These are phyloP conservation scores for Serendipita sp. DNA, from an alignment of 768 basidiomycete species.

Conservation along the genomic window DNA sequence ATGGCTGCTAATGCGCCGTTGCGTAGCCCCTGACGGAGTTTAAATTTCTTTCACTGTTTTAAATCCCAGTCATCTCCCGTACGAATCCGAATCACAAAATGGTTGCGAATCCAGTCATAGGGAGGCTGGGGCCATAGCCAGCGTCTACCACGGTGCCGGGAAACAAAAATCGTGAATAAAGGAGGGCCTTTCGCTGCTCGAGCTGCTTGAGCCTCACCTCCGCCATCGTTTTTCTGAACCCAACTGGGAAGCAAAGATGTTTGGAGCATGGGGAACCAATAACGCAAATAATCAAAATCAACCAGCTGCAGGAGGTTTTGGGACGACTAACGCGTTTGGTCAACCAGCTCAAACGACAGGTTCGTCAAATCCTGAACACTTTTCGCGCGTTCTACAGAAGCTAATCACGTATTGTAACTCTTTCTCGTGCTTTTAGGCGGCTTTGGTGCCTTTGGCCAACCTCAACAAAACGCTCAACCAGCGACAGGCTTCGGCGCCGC, in stretches of 20 bases:
- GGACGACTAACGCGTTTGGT: constrained; percentile 53
- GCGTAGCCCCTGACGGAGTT: no score
- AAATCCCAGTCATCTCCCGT: neutral
- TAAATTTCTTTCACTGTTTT: no score
- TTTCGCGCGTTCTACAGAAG: constrained; percentile 4
- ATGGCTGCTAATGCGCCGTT: no score
- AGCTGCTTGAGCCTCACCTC: neutral
- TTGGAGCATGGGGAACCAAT: constrained; percentile 1
- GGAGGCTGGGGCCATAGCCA: neutral
- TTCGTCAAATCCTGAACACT: neutral
- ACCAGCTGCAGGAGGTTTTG: constrained; percentile 26
- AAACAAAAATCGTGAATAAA: neutral
- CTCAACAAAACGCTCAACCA: constrained; percentile 13
- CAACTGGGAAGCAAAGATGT: neutral
- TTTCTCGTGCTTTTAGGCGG: constrained; percentile 11
- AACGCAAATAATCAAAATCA: neutral
- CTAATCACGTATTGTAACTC: neutral
- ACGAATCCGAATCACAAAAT: neutral
- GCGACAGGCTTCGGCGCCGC: constrained; percentile 11
- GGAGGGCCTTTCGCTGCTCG: no score
- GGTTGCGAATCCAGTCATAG: neutral
- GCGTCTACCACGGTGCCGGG: neutral
- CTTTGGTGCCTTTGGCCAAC: constrained; percentile 41
- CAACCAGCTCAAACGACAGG: constrained; percentile 10
- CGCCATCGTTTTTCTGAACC: neutral